Conservation (phyloP, 345 rosid genomes). For the Lepidium didymum region DNA sequence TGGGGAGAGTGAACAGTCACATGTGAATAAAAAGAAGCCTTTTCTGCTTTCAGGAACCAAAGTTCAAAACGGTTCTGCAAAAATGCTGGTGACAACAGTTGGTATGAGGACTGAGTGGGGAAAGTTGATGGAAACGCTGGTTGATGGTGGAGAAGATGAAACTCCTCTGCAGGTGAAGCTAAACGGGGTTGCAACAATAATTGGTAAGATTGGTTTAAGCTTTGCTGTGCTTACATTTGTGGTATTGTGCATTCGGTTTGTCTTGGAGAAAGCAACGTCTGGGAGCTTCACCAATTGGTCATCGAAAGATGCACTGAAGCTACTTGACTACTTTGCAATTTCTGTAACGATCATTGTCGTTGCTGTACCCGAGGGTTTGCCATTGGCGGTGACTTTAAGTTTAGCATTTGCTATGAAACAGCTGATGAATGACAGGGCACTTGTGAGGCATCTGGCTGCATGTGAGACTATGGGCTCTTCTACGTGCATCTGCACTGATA, state of each 20-base stretch:
- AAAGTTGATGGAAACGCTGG: conserved; percentile 52
- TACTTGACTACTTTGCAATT: conserved; percentile 56
- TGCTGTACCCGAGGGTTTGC: conserved; percentile 77
- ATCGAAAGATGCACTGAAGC: conserved; percentile 34
- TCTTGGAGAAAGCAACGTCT: conserved; percentile 31
- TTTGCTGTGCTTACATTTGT: conserved; percentile 57
- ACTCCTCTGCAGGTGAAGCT: conserved; percentile 68
- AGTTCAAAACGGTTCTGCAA: conserved; percentile 56
- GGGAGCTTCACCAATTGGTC: conserved; percentile 41
- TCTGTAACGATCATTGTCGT: conserved; percentile 78
- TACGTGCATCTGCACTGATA: conserved; percentile 65
- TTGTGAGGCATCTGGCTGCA: conserved; percentile 68
- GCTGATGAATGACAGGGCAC: conserved; percentile 65
- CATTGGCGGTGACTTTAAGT: conserved; percentile 71
- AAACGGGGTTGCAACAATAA: conserved; percentile 55
- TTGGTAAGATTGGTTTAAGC: conserved; percentile 59
- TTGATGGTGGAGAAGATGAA: conserved; percentile 47
- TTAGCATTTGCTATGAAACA: conserved; percentile 80
- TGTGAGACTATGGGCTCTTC: conserved; percentile 84
- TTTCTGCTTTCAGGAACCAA: conserved; percentile 53
- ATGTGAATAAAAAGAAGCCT: conserved; percentile 30
- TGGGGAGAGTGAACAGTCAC: conserved; percentile 40
- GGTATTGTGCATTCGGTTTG: conserved; percentile 46
- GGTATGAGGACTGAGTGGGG: conserved; percentile 83
- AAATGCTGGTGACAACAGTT: conserved; percentile 63